phyloP scores from a whole-genome alignment of 371 early-diverging fungal species.

The Rhizomucor pusillus region DNA sequence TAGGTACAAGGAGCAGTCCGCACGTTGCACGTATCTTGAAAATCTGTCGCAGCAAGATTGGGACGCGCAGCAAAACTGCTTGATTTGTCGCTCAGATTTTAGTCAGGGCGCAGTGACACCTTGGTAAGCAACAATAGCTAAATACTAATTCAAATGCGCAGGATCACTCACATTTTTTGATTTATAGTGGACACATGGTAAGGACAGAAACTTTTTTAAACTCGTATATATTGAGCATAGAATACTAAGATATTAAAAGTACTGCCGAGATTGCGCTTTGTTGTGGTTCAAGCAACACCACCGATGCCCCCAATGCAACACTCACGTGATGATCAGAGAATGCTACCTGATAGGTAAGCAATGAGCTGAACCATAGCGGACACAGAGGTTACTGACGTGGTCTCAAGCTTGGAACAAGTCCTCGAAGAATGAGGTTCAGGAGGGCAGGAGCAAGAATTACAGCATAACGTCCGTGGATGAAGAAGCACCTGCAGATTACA shows the following conservation, averaged over 20 bases:
- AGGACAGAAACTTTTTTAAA: too few species aligned
- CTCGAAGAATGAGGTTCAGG: too few species aligned
- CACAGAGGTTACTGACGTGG: neutral
- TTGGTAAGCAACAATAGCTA: constrained; percentile 32
- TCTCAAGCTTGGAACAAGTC: constrained; percentile 1
- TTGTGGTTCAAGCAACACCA: constrained; percentile 25
- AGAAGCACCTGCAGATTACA: too few species aligned
- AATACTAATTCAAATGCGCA: neutral
- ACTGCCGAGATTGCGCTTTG: constrained; percentile 27
- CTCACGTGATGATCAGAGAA: constrained; percentile 14
- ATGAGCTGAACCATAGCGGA: neutral
- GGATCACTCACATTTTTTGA: neutral
- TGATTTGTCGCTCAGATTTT: constrained; percentile 54
- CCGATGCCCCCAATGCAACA: constrained; percentile 35
- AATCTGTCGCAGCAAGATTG: constrained; percentile 24
- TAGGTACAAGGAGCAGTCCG: constrained; percentile 24
- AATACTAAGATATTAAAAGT: constrained; percentile 15
- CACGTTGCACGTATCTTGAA: constrained; percentile 42
- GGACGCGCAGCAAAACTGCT: constrained; percentile 37
- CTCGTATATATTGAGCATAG: too few species aligned
- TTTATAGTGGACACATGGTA: constrained; percentile 31
- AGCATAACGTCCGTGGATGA: too few species aligned
- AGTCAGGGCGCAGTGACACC: constrained; percentile 57
- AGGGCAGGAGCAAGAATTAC: too few species aligned
- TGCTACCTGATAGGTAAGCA: constrained; percentile 33